phyloP scores from a whole-genome alignment of 805 yeast genomes.

The Zygotorulaspora chibaensis region DNA sequence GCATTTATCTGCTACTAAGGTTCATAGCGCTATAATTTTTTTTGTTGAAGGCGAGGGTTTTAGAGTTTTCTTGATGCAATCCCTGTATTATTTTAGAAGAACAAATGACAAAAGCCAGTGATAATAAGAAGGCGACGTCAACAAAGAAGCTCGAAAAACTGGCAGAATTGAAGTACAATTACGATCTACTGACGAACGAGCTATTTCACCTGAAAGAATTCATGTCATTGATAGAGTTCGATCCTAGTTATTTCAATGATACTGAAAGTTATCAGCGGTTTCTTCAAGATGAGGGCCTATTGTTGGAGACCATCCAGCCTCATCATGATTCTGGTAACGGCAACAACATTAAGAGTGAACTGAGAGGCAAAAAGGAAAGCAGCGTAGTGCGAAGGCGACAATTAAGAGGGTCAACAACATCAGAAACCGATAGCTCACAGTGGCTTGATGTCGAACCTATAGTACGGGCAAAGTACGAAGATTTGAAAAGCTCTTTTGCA shows the following conservation, averaged over 20 bases:
- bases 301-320: conserved; percentile 6
- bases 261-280: conserved; percentile 37
- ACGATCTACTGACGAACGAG: conserved; percentile 52
- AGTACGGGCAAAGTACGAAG: conserved; percentile 20
- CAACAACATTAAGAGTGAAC: background rate
- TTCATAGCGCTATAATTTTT: conserved; percentile 5
- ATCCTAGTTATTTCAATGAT: conserved; percentile 43
- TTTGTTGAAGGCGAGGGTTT: background rate
- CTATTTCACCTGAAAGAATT: conserved; percentile 59
- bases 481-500: conserved; percentile 5
- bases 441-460: conserved; percentile 12
- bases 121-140: conserved; percentile 8
- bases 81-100: conserved; percentile 5
- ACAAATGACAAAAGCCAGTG: conserved; percentile 13
- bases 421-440: conserved; percentile 1
- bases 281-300: conserved; percentile 24
- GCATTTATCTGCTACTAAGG: conserved; percentile 6
- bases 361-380: background rate
- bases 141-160: conserved; percentile 20
- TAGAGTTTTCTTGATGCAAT: conserved; percentile 13
- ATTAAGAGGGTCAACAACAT: conserved; percentile 13
- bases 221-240: conserved; percentile 57
- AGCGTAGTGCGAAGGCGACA: conserved; percentile 15
- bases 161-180: conserved; percentile 43
- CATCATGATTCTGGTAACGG: conserved; percentile 12